phyloP scores from a whole-genome alignment of 2,329 filamentous ascomycete species.

The Colletotrichum liriopes region DNA sequence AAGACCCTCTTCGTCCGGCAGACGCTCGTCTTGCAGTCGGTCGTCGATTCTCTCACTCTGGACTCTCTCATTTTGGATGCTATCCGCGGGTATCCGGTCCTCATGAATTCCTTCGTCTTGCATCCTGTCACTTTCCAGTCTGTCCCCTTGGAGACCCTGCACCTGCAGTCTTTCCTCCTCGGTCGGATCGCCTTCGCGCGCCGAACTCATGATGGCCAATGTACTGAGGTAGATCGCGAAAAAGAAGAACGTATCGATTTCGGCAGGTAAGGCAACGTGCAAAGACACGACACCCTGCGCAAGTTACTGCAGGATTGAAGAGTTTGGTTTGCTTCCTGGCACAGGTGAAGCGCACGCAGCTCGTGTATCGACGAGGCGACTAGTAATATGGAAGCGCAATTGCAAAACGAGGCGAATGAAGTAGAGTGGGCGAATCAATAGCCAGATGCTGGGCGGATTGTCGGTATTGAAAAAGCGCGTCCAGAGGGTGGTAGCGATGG shows the following conservation, averaged over 20 bases:
- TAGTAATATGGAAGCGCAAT: background rate
- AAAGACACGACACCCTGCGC: background rate
- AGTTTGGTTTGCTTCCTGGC: background rate
- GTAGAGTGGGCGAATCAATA: background rate
- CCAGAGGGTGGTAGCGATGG: background rate
- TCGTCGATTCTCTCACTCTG: constrained; percentile 11
- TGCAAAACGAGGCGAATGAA: background rate
- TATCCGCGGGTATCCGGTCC: constrained; percentile 1
- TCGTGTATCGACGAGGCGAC: background rate
- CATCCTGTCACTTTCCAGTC: constrained; percentile 10
- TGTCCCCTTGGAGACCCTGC: constrained; percentile 23
- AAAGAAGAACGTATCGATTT: background rate
- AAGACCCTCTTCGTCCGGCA: constrained; percentile 1
- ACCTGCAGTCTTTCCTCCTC: constrained; percentile 35
- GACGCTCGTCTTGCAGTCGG: background rate
- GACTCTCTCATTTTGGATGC: constrained; percentile 10
- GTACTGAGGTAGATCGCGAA: background rate
- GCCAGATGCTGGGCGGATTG: background rate
- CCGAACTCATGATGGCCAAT: constrained; percentile 23
- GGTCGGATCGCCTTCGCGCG: constrained; percentile 28
- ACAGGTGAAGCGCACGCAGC: background rate
- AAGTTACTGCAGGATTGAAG: background rate
- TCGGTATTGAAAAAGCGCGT: constrained; percentile 2
- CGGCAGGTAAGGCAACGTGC: background rate
- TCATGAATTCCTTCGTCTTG: constrained; percentile 4